Conservation (phyloP, 495 filamentous ascomycete genomes). For the Diplogelasinospora grovesii region DNA sequence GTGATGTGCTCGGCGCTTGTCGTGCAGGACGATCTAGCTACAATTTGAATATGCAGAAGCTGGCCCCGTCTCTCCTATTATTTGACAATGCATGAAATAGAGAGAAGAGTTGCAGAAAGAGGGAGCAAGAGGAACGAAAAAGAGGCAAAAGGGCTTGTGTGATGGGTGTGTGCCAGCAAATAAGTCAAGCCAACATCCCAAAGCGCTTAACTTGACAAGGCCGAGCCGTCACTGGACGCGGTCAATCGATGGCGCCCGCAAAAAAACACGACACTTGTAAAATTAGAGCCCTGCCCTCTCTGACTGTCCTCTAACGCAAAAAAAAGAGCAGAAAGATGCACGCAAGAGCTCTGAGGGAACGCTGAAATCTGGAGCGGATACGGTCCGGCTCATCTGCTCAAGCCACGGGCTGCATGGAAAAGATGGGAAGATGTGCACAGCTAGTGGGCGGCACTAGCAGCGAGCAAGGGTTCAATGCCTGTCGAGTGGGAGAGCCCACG, state of each 20-base stretch:
- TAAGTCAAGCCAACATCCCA: slow-evolving; percentile 18
- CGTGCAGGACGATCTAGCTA: slow-evolving; percentile 19
- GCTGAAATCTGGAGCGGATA: slow-evolving; percentile 17
- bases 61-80: background rate
- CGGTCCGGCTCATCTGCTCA: slow-evolving; percentile 14
- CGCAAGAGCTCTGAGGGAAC: too few relatives aligned
- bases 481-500: slow-evolving; percentile 15
- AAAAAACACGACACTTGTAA: slow-evolving; percentile 25
- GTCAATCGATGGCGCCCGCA: too few relatives aligned
- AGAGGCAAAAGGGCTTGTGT: slow-evolving; percentile 3
- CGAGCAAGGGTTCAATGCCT: slow-evolving; percentile 13
- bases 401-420: slow-evolving; percentile 15
- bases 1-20: slow-evolving; percentile 28
- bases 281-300: slow-evolving; percentile 21
- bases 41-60: background rate
- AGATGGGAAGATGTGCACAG: slow-evolving; percentile 24
- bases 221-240: slow-evolving; percentile 30
- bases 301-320: slow-evolving; percentile 13
- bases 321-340: too few relatives aligned
- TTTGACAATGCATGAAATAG: slow-evolving; percentile 1
- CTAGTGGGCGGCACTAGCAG: slow-evolving; percentile 20
- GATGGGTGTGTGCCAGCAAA: slow-evolving; percentile 25
- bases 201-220: slow-evolving; percentile 25
- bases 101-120: slow-evolving; percentile 4
- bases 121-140: slow-evolving; percentile 8